phyloP scores from a whole-genome alignment of 208 protist genomes.

The Acanthamoeba castellanii region DNA sequence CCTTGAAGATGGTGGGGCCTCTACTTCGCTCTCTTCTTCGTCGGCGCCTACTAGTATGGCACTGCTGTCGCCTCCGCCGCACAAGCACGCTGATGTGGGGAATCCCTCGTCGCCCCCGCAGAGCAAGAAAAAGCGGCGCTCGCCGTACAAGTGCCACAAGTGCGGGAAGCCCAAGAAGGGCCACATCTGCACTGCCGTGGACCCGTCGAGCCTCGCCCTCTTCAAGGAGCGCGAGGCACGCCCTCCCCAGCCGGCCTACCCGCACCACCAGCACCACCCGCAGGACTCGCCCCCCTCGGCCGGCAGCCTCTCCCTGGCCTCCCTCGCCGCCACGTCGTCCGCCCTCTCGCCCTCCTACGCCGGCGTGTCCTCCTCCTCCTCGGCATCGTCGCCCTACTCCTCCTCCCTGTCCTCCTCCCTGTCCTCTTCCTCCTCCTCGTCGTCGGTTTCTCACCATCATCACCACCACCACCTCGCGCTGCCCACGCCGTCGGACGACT shows the following conservation, averaged over 20 bases:
- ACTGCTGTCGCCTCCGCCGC: not conserved
- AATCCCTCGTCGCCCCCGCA: slow-evolving; percentile 13
- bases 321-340: not conserved
- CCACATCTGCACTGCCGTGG: slow-evolving; percentile 66
- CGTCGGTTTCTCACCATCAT: no score
- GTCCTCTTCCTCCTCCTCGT: not conserved
- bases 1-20: no score
- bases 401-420: not conserved
- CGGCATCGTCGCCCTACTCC: not conserved
- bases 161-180: slow-evolving; percentile 73
- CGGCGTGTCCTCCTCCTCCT: not conserved
- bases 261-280: not conserved
- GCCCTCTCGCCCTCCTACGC: not conserved
- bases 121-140: slow-evolving; percentile 43
- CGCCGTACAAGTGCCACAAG: slow-evolving; percentile 73
- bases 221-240: slow-evolving; percentile 57
- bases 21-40: not conserved
- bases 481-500: not conserved
- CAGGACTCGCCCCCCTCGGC: not conserved
- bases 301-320: not conserved
- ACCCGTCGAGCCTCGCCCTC: slow-evolving; percentile 23
- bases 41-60: not conserved
- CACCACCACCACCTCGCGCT: not conserved
- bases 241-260: not conserved
- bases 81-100: not conserved